Evolutionary conservation across 164 flowering plant genomes (phyloP).

Genomic region (Hamamelis virginiana): DNA sequence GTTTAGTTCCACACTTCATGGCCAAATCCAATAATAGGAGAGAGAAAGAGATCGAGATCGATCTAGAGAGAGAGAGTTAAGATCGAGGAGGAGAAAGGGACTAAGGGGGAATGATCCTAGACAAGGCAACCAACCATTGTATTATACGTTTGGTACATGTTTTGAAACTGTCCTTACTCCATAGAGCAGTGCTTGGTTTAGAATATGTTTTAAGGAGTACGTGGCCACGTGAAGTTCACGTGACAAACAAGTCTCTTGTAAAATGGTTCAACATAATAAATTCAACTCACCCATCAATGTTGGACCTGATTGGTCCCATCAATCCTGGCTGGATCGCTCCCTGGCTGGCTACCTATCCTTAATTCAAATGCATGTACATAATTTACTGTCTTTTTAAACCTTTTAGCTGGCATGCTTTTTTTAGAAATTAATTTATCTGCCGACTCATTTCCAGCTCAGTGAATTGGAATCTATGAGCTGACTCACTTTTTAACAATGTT

Average conservation of each 20-base stretch:
- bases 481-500: no score
- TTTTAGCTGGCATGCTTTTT: no score
- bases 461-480: no score
- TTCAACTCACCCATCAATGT: not conserved
- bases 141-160: slow-evolving; percentile 21
- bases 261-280: slow-evolving; percentile 11
- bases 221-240: slow-evolving; percentile 21
- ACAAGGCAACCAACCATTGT: slow-evolving; percentile 12
- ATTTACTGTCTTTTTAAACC: no score
- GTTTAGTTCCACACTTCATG: not conserved
- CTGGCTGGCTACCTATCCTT: no score
- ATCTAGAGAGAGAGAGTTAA: no score
- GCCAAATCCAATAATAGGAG: slow-evolving; percentile 19
- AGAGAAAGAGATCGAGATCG: no score
- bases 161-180: slow-evolving; percentile 2
- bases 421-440: no score
- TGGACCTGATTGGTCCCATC: not conserved
- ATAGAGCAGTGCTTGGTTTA: not conserved
- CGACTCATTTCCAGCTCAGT: no score
- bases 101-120: slow-evolving; percentile 1
- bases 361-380: no score
- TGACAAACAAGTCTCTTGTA: no score
- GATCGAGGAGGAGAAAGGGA: no score
- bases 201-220: not conserved
- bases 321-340: not conserved